Conservation (phyloP, 495 filamentous ascomycete genomes). For the Aspergillus coremiiformis region DNA sequence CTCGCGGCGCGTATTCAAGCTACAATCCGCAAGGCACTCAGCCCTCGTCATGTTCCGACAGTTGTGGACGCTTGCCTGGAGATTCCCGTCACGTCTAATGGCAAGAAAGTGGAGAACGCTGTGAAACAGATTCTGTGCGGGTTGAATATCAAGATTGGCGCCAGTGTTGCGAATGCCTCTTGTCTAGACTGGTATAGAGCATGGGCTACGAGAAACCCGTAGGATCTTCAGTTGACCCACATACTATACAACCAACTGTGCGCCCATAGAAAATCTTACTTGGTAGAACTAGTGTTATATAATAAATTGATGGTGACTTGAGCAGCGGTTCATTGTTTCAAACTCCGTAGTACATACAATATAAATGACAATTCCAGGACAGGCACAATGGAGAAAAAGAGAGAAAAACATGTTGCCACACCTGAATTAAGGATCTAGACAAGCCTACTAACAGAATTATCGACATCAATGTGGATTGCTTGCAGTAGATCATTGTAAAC, state of each 20-base stretch:
- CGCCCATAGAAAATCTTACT: not conserved
- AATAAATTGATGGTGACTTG: too few species aligned
- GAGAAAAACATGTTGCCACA: not conserved
- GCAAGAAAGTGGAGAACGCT: conserved; percentile 90
- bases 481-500: not conserved
- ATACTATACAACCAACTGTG: not conserved
- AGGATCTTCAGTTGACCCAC: not conserved
- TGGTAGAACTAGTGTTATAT: not conserved
- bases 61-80: conserved; percentile 72
- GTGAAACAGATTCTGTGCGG: conserved; percentile 94
- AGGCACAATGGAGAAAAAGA: not conserved
- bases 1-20: conserved; percentile 54
- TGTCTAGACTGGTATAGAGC: conserved; percentile 77
- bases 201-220: conserved; percentile 52
- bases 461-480: not conserved
- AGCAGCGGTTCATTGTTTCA: too few species aligned
- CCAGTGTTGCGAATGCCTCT: conserved; percentile 76
- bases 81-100: conserved; percentile 83
- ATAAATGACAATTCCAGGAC: not conserved
- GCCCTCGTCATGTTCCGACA: conserved; percentile 76
- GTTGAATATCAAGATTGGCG: conserved; percentile 72
- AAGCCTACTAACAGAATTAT: not conserved
- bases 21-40: conserved; percentile 64
- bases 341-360: too few species aligned
- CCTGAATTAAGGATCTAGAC: not conserved